These are phyloP conservation scores for Mycena latifolia DNA, from an alignment of 768 basidiomycete species.

Conservation along the genomic window DNA sequence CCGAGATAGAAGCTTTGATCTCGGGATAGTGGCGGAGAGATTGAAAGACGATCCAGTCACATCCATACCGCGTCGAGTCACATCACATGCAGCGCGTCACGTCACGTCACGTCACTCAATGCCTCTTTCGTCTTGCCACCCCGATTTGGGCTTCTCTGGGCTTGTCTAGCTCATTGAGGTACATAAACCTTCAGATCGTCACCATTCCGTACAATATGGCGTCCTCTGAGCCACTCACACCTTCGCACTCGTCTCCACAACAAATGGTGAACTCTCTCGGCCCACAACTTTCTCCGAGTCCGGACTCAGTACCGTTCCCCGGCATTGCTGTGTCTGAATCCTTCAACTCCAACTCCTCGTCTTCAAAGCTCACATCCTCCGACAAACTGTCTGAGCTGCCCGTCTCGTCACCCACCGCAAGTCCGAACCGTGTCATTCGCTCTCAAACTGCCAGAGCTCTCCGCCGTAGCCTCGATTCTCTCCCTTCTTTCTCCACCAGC, in stretches of 20 bases:
- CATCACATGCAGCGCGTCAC: too few species aligned
- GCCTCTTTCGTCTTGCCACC: not conserved
- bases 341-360: conserved; percentile 38
- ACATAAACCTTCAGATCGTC: too few species aligned
- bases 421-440: conserved; percentile 50
- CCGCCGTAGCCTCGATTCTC: conserved; percentile 60
- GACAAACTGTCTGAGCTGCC: conserved; percentile 60
- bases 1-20: too few species aligned
- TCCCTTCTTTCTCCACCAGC: conserved; percentile 52
- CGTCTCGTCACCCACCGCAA: conserved; percentile 43
- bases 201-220: not conserved
- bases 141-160: not conserved
- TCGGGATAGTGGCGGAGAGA: too few species aligned
- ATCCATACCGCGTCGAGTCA: too few species aligned
- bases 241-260: not conserved
- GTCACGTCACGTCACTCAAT: not conserved
- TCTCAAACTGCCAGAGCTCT: conserved; percentile 48
- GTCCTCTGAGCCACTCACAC: not conserved
- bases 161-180: not conserved
- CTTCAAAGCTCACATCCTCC: conserved; percentile 61
- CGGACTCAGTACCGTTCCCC: not conserved
- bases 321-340: conserved; percentile 7
- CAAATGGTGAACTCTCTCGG: not conserved
- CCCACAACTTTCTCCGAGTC: too few species aligned
- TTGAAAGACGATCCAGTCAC: too few species aligned